Conservation (phyloP, 352 stramenopile species). For the Globisporangium apiculatum region DNA sequence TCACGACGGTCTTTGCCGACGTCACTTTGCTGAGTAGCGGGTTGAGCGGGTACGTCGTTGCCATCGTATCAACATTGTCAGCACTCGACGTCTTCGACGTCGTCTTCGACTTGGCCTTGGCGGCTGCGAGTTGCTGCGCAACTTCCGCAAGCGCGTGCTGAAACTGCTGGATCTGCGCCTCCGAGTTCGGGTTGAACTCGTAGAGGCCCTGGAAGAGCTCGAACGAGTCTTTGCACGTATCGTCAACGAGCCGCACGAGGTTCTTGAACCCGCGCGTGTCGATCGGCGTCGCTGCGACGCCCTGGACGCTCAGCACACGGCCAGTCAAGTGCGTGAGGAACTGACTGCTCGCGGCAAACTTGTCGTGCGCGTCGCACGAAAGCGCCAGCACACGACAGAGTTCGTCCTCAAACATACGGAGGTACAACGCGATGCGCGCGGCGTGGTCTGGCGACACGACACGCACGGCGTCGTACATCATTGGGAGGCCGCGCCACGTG, state of each 20-base stretch:
- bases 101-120: conserved; percentile 13
- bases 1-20: conserved; percentile 89
- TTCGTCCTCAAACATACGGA: conserved; percentile 95
- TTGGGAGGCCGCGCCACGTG: conserved; percentile 92
- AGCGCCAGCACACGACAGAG: conserved; percentile 96
- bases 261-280: conserved; percentile 97
- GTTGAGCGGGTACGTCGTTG: conserved; percentile 54
- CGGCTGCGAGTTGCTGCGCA: conserved; percentile 22
- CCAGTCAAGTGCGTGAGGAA: conserved; percentile 98
- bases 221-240: conserved; percentile 96
- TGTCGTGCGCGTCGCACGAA: conserved; percentile 94
- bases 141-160: conserved; percentile 54
- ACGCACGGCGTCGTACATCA: conserved; percentile 95
- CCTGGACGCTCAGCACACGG: conserved; percentile 90
- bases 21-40: conserved; percentile 80
- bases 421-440: conserved; percentile 84
- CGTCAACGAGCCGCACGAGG: conserved; percentile 94
- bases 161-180: conserved; percentile 76
- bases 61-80: conserved; percentile 23
- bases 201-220: conserved; percentile 98
- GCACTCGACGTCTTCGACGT: neutral
- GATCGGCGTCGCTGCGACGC: conserved; percentile 87
- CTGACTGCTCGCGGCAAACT: conserved; percentile 95
- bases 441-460: conserved; percentile 56
- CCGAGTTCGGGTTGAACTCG: conserved; percentile 94